A percentile compares a stretch with the other conserved stretches of the same genome.
These are phyloP conservation scores for Artemisia annua DNA, from an alignment of 129 eudicot genomes.

Conservation along the genomic window DNA sequence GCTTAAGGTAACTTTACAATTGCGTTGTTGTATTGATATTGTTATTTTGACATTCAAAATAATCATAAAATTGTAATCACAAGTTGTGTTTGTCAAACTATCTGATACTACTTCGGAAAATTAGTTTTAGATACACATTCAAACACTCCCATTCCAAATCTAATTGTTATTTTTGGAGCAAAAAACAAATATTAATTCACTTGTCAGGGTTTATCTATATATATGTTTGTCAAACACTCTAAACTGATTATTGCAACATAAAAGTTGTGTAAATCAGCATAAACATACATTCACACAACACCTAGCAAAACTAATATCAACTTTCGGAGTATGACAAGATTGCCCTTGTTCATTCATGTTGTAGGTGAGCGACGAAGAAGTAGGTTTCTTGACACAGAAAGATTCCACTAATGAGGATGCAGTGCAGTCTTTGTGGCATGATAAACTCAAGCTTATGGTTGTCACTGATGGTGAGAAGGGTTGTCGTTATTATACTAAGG, in stretches of 20 bases:
- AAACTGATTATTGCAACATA: neutral
- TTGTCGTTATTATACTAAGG: slow-evolving; percentile 74
- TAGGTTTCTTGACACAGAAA: slow-evolving; percentile 55
- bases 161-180: no score
- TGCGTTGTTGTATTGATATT: no score
- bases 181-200: neutral
- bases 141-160: no score
- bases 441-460: slow-evolving; percentile 51
- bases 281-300: no score
- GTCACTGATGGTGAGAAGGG: slow-evolving; percentile 75
- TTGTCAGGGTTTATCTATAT: neutral
- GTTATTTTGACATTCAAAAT: no score
- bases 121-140: no score
- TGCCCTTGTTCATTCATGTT: no score
- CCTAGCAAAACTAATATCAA: neutral
- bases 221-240: neutral
- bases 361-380: slow-evolving; percentile 72
- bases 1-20: no score
- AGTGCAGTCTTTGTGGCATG: slow-evolving; percentile 52
- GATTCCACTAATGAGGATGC: slow-evolving; percentile 39
- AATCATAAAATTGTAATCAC: no score
- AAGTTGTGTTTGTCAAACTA: no score
- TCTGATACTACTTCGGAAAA: no score
- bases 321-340: neutral
- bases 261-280: no score